Evolutionary conservation across 1,139 yeast species (phyloP).

Genomic region (Spathaspora jeffriesii): DNA sequence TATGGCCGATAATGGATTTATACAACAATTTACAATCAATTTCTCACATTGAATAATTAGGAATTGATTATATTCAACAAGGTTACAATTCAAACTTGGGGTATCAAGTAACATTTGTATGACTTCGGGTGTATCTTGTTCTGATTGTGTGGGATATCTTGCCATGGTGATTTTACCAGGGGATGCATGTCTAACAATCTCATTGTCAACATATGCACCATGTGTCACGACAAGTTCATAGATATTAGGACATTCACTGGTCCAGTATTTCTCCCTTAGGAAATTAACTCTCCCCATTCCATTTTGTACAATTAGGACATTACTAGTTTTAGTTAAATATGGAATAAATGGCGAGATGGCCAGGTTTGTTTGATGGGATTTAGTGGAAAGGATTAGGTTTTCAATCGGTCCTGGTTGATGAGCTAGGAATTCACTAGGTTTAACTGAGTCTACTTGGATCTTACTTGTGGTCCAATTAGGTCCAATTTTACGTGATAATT

Average conservation of each 20-base stretch:
- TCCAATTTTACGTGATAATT: neutral
- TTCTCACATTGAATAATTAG: slow-evolving; percentile 71
- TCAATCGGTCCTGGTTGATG: slow-evolving; percentile 26
- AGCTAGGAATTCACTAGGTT: neutral
- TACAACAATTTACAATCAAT: slow-evolving; percentile 69
- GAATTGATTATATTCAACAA: slow-evolving; percentile 54
- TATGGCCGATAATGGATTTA: slow-evolving; percentile 74
- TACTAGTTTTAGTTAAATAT: slow-evolving; percentile 43
- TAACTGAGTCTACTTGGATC: neutral
- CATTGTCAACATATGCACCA: slow-evolving; percentile 60
- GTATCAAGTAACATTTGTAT: slow-evolving; percentile 30
- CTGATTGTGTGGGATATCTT: slow-evolving; percentile 16
- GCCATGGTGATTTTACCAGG: slow-evolving; percentile 55
- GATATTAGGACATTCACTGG: slow-evolving; percentile 52
- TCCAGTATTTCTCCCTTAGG: slow-evolving; percentile 58
- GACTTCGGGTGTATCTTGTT: slow-evolving; percentile 25
- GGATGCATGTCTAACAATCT: slow-evolving; percentile 66
- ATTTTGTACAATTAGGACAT: slow-evolving; percentile 71
- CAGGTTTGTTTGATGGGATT: slow-evolving; percentile 53
- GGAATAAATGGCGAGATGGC: slow-evolving; percentile 49
- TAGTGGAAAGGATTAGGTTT: slow-evolving; percentile 63
- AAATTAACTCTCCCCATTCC: slow-evolving; percentile 71
- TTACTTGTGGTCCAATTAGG: neutral
- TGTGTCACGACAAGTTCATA: slow-evolving; percentile 81
- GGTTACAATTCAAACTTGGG: slow-evolving; percentile 40